Percentiles rank a stretch among this genome's conserved stretches.
Conservation (phyloP, 75 land plant genomes). For the Cunninghamia lanceolata region DNA sequence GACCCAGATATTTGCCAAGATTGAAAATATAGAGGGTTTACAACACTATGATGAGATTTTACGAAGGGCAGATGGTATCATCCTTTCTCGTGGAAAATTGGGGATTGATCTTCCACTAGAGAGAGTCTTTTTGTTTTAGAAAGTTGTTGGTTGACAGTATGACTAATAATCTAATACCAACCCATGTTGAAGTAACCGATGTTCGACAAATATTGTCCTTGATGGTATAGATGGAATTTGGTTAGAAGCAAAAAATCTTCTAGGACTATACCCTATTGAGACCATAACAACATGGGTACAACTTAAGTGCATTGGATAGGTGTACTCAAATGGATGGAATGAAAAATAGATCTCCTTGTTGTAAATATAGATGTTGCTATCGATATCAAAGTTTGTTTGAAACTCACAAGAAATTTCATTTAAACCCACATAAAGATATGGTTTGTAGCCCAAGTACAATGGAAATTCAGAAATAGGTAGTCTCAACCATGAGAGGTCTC, state of each 20-base stretch:
- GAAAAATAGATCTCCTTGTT: neutral
- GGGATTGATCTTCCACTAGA: slow-evolving; percentile 93
- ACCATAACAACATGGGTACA: too few relatives aligned
- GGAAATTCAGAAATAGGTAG: neutral
- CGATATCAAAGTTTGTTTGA: neutral
- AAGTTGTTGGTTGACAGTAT: too few relatives aligned
- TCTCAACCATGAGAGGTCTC: neutral
- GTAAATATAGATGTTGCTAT: neutral
- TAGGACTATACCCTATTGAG: too few relatives aligned
- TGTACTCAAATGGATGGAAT: neutral
- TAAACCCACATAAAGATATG: neutral
- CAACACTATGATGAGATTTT: slow-evolving; percentile 85
- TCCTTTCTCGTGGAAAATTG: slow-evolving; percentile 86
- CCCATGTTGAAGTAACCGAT: too few relatives aligned
- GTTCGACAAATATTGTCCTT: too few relatives aligned
- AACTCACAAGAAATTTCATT: neutral
- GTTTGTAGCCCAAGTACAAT: neutral
- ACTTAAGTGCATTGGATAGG: too few relatives aligned
- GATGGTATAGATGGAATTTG: too few relatives aligned
- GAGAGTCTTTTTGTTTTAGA: too few relatives aligned
- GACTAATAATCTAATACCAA: too few relatives aligned
- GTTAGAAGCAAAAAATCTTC: too few relatives aligned
- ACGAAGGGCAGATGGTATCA: slow-evolving; percentile 87
- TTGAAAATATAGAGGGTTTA: slow-evolving; percentile 92
- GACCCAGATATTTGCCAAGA: slow-evolving; percentile 90